Base-by-base conservation (phyloP, 73 alveolate genomes). In the Symbiodinium pilosum region DNA sequence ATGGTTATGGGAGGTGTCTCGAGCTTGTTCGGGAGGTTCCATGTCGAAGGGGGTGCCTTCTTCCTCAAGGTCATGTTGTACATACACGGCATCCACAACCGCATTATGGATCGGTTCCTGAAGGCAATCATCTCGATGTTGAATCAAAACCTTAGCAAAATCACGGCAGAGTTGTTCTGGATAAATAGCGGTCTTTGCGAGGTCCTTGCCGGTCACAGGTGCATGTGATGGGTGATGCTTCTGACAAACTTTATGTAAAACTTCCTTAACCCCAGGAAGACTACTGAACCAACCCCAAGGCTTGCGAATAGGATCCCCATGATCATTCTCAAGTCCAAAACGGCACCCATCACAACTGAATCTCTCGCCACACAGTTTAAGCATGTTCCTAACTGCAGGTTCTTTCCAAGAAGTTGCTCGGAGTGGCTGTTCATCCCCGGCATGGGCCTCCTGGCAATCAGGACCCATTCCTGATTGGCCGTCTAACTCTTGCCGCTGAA, bases 241-340 rank as follows among this genome's bases (percentile, higher is more conserved):
- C 38, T 43, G 36, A 28, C 92, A 84, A 14, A 42, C 38, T n/a
- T 11, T 44, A 0, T 14, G 36, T 21, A 85, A 40, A 20, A 81
- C 51, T n/a, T 43, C 52, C 0, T 81, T 28, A 12, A 85, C 47
- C 9, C 38, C 83, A 32, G 41, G 6, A 30, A 12, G 28, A n/a
- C 44, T 47, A 1, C 81, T 43, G 43, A 85, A 9, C 93, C 93
- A 85, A 28, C 93, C 93, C 47, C 42, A 84, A 1, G 92, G 44
- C 30, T 85, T 85, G 51, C 14, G 26, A 54, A 85, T 9, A 5
- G 81, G n/a, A 42, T 32, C 2, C 11, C 93, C 93, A 85, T 85
- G 81, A 47, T 81, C 43, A 24, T 71, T 81, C 36, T 85, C 93
- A 43, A 85, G 51, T 28, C 92, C n/a, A 28, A 84, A 84, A 2